Evolutionary conservation across 306 rosid species (phyloP), one percentile per base, ranked within the genome.

Genomic region (Dryas drummondii): DNA sequence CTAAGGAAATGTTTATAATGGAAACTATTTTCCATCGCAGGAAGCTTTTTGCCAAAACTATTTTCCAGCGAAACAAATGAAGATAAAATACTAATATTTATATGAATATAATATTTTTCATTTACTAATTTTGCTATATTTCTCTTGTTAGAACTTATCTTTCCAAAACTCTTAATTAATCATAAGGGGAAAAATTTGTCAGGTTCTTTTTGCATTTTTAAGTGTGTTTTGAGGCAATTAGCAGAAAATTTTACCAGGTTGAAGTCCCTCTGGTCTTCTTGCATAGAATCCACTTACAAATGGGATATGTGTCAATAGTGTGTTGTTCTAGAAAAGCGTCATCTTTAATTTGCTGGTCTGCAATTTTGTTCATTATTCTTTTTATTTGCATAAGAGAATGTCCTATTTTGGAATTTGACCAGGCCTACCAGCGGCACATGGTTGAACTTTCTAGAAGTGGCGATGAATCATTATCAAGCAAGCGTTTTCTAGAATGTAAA

Each of bases 401-500:
- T n/a, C 11, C 17, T 69, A 9, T 11, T 26, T 49, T 79, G 64
- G 70, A 66, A 45, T 71, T 22, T 26, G 19, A 68, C 55, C 73
- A 94, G 98, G 98, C 91, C 67, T 91, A 90, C 84, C 79, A 81
- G 71, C 85, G 93, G 61, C 77, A 87, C 63, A 62, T 77, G 68
- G 74, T 73, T 72, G 87, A 85, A 85, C 82, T 80, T 77, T 80
- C 84, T 59, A 68, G 73, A 76, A 82, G 79, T 72, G 91, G 83
- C 42, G 82, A 83, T 15, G 86, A 77, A 68, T 82, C 93, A 60
- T 77, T 81, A 64, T 84, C 86, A 60, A 82, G 83, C 78, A 81
- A 86, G 84, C 76, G 86, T 84, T 81, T 88, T 60, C 78, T 32
- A 15, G 97, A 86, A 74, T 91, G 94, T 80, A 88, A 86, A 88